Evolutionary conservation across 345 rosid genomes (phyloP), one percentile per base, ranked within the genome.

Genomic region (Jatropha curcas): DNA sequence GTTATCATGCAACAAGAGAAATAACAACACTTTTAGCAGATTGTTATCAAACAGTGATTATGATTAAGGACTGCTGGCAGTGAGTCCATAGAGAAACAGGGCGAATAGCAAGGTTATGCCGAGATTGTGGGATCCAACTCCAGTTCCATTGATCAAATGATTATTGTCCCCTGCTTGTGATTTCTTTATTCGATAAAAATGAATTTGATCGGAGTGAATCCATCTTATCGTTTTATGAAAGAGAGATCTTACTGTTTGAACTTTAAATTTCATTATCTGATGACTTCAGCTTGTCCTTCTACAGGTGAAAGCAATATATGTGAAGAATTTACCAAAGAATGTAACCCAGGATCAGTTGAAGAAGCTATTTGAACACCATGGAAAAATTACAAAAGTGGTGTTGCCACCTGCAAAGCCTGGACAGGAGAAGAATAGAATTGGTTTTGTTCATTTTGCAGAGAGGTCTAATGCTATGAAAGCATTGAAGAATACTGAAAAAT

Each of bases 381-480:
- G 99, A 79, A 89, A 82, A 76, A 88, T 95, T 70, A 75, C 87
- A 70, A 92, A 88, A 81, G 87, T 92, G 62, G 97, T 88, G 46
- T 74, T 95, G 76, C 99, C 99, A 12, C 97, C 96, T 37, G 94
- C 95, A 41, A 95, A 91, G 76, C 74, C 85, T 45, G 96, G 98
- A 31, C 92, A 91, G 77, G 98, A 91, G 82, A 84, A 86, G 55
- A 88, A 91, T 77, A 89, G 97, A 84, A 87, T 85, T 68, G 99
- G 94, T 58, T 95, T 92, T 83, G 87, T 95, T 69, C 99, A 95
- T 83, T 95, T 89, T 62, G 88, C 92, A 6, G 99, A 92, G 76
- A 89, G 99, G 86, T 89, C 97, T 48, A 86, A 89, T 73, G 94
- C 90, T 41, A 85, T 92, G 96, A 87, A 89, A 80, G 98, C 96